Evolutionary conservation across 2,329 filamentous ascomycete species (phyloP).

Genomic region (Cadophora luteo-olivacea): DNA sequence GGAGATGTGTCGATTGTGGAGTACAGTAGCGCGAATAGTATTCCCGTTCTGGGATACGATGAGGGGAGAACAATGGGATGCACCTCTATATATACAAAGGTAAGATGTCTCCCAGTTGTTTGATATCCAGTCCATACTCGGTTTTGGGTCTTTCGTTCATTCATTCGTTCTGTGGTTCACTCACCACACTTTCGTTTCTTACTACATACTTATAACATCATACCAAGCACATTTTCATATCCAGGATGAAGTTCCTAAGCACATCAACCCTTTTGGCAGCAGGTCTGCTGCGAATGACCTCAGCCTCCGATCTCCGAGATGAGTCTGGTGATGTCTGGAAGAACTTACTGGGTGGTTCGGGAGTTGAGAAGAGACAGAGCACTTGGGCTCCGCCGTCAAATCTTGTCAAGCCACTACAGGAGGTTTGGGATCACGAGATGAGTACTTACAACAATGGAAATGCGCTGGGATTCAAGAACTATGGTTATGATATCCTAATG

Average conservation of each 20-base stretch:
- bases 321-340: neutral
- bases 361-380: constrained; percentile 1
- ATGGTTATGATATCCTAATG: constrained; percentile 17
- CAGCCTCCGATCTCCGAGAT: neutral
- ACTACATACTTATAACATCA: neutral
- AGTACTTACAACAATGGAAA: constrained; percentile 6
- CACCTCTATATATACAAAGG: neutral
- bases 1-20: neutral
- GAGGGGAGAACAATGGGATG: neutral
- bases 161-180: neutral
- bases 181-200: neutral
- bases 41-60: neutral
- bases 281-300: neutral
- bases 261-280: constrained; percentile 1
- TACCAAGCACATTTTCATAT: neutral
- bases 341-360: neutral
- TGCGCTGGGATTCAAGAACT: neutral
- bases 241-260: neutral
- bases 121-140: neutral
- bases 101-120: neutral
- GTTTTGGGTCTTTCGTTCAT: neutral
- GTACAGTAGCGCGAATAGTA: neutral
- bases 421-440: constrained; percentile 15
- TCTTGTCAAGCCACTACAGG: neutral
- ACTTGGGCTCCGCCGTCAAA: constrained; percentile 6